These are phyloP conservation scores for Neurospora sp. DNA, from an alignment of 495 filamentous ascomycete genomes.

Conservation along the genomic window DNA sequence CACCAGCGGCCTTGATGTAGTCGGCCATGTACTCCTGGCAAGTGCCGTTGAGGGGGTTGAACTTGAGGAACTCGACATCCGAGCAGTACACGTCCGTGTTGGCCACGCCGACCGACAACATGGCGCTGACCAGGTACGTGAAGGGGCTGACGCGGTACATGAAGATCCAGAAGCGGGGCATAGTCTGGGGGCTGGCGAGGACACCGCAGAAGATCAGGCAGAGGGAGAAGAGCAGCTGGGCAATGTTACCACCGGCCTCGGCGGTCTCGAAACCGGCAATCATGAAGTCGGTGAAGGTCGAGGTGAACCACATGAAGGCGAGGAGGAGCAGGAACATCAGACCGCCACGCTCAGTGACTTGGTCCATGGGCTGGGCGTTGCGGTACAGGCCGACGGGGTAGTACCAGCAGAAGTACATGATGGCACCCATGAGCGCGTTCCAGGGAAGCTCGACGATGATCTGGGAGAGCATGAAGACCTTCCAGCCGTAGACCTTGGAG, in stretches of 20 bases:
- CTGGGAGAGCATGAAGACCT: conserved; percentile 71
- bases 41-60: conserved; percentile 41
- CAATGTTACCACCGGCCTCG: conserved; percentile 56
- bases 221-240: conserved; percentile 56
- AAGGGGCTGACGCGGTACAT: conserved; percentile 74
- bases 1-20: conserved; percentile 37
- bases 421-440: conserved; percentile 57
- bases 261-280: conserved; percentile 58
- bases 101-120: conserved; percentile 54
- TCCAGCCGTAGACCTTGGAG: conserved; percentile 74
- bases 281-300: conserved; percentile 59
- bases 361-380: conserved; percentile 52
- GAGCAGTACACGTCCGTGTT: conserved; percentile 51
- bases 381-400: conserved; percentile 69
- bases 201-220: conserved; percentile 68
- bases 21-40: conserved; percentile 48
- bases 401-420: conserved; percentile 70
- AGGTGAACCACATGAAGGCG: conserved; percentile 59
- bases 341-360: conserved; percentile 48
- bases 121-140: conserved; percentile 56
- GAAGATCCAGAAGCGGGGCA: conserved; percentile 77
- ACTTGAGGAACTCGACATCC: conserved; percentile 45
- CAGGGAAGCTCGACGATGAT: conserved; percentile 68
- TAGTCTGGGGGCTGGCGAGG: conserved; percentile 47
- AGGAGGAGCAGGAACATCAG: conserved; percentile 59